These are phyloP conservation scores for Butyriboletus loyo DNA, from an alignment of 768 basidiomycete species.

Conservation along the genomic window DNA sequence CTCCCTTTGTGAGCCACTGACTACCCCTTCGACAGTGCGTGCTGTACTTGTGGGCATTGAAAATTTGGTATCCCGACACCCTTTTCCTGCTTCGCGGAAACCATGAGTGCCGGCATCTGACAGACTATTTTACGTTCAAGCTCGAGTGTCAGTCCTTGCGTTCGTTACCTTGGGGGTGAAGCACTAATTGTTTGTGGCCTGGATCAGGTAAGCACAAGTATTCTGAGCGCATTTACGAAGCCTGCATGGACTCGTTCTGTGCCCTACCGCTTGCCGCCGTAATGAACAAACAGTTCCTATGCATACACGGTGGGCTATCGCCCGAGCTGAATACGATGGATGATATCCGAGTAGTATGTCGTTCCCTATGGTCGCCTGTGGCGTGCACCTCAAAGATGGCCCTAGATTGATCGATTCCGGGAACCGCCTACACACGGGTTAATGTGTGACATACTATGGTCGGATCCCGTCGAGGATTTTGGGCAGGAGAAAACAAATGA, in stretches of 20 bases:
- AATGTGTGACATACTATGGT: slow-evolving; percentile 99
- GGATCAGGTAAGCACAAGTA: slow-evolving; percentile 95
- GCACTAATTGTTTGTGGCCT: slow-evolving; percentile 1
- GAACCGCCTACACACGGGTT: slow-evolving; percentile 96
- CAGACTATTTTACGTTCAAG: slow-evolving; percentile 99
- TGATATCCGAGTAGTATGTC: slow-evolving; percentile 80
- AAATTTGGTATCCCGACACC: slow-evolving; percentile 99
- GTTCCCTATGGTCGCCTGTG: neutral
- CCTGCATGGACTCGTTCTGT: slow-evolving; percentile 98
- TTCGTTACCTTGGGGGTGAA: neutral
- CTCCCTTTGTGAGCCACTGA: neutral
- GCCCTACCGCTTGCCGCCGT: slow-evolving; percentile 91
- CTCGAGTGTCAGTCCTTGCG: slow-evolving; percentile 74
- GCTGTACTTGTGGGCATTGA: slow-evolving; percentile 94
- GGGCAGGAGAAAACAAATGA: slow-evolving; percentile 91
- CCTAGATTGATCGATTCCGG: slow-evolving; percentile 93
- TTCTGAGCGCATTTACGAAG: slow-evolving; percentile 93
- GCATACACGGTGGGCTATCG: slow-evolving; percentile 95
- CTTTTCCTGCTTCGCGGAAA: slow-evolving; percentile 96
- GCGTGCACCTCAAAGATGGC: neutral
- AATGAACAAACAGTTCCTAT: slow-evolving; percentile 99
- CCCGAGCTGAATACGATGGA: slow-evolving; percentile 95
- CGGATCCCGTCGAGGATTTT: slow-evolving; percentile 97
- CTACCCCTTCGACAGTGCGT: slow-evolving; percentile 64
- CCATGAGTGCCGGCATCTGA: slow-evolving; percentile 97